Evolutionary conservation across 768 basidiomycete species (phyloP).

Genomic region (Trametes gibbosa): DNA sequence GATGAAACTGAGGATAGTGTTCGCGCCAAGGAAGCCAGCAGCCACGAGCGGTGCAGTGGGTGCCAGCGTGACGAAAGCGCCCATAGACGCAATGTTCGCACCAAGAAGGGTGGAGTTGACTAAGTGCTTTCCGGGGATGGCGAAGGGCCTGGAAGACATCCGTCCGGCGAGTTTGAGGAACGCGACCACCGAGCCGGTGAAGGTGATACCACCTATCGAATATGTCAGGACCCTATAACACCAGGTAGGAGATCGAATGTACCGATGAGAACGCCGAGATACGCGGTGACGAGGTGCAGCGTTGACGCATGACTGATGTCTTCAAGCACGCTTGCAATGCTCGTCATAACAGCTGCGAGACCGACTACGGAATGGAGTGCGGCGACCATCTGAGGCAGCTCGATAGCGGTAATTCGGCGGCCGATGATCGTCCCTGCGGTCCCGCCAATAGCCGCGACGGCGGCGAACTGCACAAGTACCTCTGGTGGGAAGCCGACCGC

Average conservation of each 20-base stretch:
- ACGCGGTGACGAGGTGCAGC: constrained; percentile 80
- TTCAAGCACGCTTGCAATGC: constrained; percentile 75
- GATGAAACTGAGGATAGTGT: constrained; percentile 74
- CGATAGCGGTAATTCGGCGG: constrained; percentile 81
- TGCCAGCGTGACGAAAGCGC: constrained; percentile 68
- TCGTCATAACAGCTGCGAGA: constrained; percentile 85
- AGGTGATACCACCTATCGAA: constrained; percentile 68
- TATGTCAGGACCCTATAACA: background rate
- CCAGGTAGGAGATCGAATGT: constrained; percentile 4
- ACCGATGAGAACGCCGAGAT: constrained; percentile 84
- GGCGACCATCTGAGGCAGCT: constrained; percentile 80
- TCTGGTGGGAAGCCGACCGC: constrained; percentile 82
- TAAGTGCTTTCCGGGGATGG: constrained; percentile 74
- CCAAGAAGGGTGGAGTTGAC: constrained; percentile 72
- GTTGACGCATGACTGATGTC: constrained; percentile 66
- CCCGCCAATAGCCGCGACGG: constrained; percentile 73
- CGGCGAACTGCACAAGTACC: constrained; percentile 75
- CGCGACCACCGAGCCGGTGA: constrained; percentile 87
- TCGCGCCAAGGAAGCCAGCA: constrained; percentile 73
- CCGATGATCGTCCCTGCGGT: constrained; percentile 71
- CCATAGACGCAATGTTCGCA: constrained; percentile 70
- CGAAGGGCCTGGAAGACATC: constrained; percentile 72
- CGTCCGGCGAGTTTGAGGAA: constrained; percentile 84
- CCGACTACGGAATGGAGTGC: constrained; percentile 88
- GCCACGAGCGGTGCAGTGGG: constrained; percentile 72